These are phyloP conservation scores for Cystofilobasidium capitatum DNA, from an alignment of 768 basidiomycete species.

Conservation along the genomic window DNA sequence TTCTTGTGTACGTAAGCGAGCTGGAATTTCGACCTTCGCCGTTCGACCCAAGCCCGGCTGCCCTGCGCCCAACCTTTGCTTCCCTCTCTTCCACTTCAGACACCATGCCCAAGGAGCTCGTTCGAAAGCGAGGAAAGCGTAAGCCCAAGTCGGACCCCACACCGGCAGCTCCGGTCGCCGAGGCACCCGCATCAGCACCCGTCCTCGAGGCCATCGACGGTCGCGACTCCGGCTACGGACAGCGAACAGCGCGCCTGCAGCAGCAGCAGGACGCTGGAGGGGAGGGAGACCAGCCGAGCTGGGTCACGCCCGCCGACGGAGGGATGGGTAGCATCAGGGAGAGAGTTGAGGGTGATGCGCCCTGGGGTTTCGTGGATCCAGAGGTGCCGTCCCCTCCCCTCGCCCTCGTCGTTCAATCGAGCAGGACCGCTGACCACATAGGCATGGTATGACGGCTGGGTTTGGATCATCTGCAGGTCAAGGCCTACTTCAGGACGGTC, in stretches of 20 bases:
- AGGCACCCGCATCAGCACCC: constrained; percentile 3
- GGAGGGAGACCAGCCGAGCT: constrained; percentile 5
- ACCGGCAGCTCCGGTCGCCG: constrained; percentile 2
- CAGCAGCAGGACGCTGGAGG: neutral
- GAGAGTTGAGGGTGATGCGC: constrained; percentile 49
- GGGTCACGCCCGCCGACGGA: constrained; percentile 26
- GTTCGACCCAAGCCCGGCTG: too few relatives aligned
- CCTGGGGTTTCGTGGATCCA: constrained; percentile 79
- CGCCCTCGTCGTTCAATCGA: neutral
- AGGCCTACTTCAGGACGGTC: constrained; percentile 84
- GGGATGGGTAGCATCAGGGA: constrained; percentile 24
- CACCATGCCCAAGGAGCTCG: constrained; percentile 22
- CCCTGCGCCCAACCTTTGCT: too few relatives aligned
- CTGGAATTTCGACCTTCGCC: too few relatives aligned
- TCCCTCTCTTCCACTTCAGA: neutral
- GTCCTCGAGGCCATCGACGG: neutral
- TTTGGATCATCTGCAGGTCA: constrained; percentile 43
- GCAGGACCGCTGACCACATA: neutral
- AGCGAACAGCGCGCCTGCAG: neutral
- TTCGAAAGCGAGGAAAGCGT: constrained; percentile 25
- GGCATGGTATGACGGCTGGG: neutral
- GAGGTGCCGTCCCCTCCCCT: constrained; percentile 43
- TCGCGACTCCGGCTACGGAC: constrained; percentile 1
- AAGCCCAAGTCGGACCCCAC: constrained; percentile 16
- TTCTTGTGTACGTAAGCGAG: too few relatives aligned